Base-by-base conservation (phyloP, 2,329 filamentous ascomycete genomes). In the Simplicillium sp. region DNA sequence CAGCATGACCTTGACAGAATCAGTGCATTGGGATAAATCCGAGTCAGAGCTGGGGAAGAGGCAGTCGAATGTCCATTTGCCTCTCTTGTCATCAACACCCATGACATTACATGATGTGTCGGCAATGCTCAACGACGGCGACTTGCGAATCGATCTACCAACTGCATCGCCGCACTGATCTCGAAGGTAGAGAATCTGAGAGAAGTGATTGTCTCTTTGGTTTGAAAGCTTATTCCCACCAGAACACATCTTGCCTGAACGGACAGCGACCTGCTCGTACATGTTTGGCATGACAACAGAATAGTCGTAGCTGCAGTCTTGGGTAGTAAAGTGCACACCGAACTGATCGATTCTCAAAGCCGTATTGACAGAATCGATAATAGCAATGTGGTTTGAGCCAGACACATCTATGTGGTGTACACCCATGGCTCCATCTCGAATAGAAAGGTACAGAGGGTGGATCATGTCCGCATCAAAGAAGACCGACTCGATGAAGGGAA, bases 401-500 rank as follows among this genome's bases (percentile, higher is more conserved):
- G 62, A 62, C 6, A 65, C 48, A 41, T 65, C 62, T 2, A 65
- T 42, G 35, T 52, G 53, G 38, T 57, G 47, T 0, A 52, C 50
- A 0, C 50, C 53, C 2, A 54, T 50, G 7, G 45, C 40, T 3
- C 48, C 47, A 37, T 65, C 57, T 0, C 55, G 45, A 4, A 64
- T 42, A 0, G 59, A 58, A 11, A 65, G 38, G 34, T 56, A 64
- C 2, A 62, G 37, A 0, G 62, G 59, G 3, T 54, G 46, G 2
- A 62, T 41, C 1, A 55, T 57, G 13, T 56, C 50, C 3, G 46
- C 48, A 16, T 58, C 52, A 36, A 64, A 58, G 34, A 56, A 53
- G 16, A 65, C 51, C 0, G 62, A 57, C 37, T 65, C 59, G 3
- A 65, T 55, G 36, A 60, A 65, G 0, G 61, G 60, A 16, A 54